Percentiles rank a stretch among this genome's conserved stretches.
Conservation (phyloP, 352 stramenopile species). For the Globisporangium paroecandrum region DNA sequence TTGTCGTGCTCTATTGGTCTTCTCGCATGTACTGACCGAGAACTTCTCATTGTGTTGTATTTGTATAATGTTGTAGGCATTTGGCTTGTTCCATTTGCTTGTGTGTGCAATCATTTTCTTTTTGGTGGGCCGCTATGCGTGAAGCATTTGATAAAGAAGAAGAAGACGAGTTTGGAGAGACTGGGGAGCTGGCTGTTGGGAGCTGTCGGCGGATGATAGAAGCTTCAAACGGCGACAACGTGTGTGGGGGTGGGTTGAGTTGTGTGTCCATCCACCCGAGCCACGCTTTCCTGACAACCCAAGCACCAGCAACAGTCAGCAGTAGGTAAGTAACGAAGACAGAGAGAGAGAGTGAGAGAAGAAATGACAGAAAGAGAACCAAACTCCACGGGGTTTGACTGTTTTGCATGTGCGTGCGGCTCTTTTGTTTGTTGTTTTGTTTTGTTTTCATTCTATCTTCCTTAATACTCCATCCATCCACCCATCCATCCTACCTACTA, state of each 20-base stretch:
- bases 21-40: slow-evolving; percentile 2
- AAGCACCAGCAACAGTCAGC: background rate
- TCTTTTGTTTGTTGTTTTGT: background rate
- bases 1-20: background rate
- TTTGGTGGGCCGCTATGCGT: slow-evolving; percentile 86
- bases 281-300: background rate
- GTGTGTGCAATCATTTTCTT: slow-evolving; percentile 89
- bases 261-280: background rate
- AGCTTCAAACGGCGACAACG: background rate
- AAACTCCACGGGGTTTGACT: background rate
- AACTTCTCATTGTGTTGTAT: background rate
- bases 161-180: background rate
- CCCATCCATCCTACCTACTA: background rate
- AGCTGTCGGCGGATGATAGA: slow-evolving; percentile 1
- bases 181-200: background rate
- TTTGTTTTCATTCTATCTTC: slow-evolving; percentile 7
- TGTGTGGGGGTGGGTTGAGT: background rate
- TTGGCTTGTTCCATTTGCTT: slow-evolving; percentile 78
- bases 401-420: background rate
- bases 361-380: background rate
- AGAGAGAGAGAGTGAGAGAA: slow-evolving; percentile 5
- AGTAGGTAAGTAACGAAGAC: background rate
- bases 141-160: slow-evolving; percentile 13
- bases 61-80: slow-evolving; percentile 34
- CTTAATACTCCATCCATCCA: slow-evolving; percentile 1